Base-by-base conservation (phyloP, 345 rosid genomes). In the Euclidium syriacum region DNA sequence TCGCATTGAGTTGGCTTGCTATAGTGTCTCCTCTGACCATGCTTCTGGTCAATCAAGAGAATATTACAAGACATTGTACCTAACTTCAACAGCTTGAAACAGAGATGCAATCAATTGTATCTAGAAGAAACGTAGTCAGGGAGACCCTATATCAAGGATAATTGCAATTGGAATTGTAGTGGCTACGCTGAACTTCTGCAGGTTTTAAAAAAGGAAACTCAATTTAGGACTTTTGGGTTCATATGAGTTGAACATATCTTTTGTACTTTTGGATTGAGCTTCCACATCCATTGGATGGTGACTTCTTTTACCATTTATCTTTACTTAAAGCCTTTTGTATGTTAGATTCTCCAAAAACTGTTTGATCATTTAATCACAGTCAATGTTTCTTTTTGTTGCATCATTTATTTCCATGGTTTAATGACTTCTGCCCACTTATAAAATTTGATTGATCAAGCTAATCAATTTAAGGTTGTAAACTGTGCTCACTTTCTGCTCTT, bases 311-410 rank as follows among this genome's bases (percentile, higher is more conserved):
- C 20, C 42, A 43, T 43, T 52, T 43, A 16, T 33, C 53, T 32
- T n/a, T 47, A 24, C 46, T 35, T 38, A 5, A 8, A 22, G 41
- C 32, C 43, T 32, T 34, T 23, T 15, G 44, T 22, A 23, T 60
- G 34, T 15, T 46, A 16, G 22, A 58, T 33, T 22, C 12, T 25
- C 54, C 33, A 43, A 46, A 60, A 60, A 47, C 18, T 47, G 16
- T 61, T 23, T 59, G 6, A 33, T 46, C 34, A 46, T 33, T 25
- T 61, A 34, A 60, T 34, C 54, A 15, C 32, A 22, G 32, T 42
- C 14, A 22, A 22, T 52, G 52, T 52, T n/a, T 64, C 26, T 52
- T 64, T 51, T 30, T 64, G 22, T 25, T 52, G 52, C 52, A 30
- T 52, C 43, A 22, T 52, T 32, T 25, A 52, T 40, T 30, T 41